These are phyloP conservation scores for maize (Zea mays) DNA, from an alignment of 176 grass and related monocot genomes.

Conservation along the genomic window DNA sequence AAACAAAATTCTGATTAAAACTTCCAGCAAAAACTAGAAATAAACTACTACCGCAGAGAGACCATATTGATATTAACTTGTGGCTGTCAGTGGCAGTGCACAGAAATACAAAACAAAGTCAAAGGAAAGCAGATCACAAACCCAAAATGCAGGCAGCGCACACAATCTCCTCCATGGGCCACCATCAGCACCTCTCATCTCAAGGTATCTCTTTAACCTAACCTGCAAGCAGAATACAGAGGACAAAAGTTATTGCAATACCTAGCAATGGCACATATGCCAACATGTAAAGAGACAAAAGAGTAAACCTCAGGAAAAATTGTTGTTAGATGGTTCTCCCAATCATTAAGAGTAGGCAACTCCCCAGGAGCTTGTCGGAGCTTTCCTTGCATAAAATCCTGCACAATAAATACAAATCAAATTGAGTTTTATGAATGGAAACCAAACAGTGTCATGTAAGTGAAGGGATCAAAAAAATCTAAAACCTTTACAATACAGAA, in stretches of 20 bases:
- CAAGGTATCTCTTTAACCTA: conserved; percentile 94
- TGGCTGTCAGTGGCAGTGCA: conserved; percentile 3
- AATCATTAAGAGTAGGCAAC: conserved; percentile 90
- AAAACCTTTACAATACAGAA: conserved; percentile 14
- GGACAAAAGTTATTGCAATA: conserved; percentile 16
- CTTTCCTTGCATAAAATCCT: conserved; percentile 99
- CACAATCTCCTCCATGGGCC: conserved; percentile 98
- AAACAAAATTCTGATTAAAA: background rate
- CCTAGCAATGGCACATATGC: conserved; percentile 5
- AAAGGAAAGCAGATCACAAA: conserved; percentile 32
- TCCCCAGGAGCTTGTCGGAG: conserved; percentile 79
- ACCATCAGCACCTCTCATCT: conserved; percentile 99
- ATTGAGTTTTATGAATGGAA: conserved; percentile 21
- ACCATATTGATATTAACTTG: background rate
- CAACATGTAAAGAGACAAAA: conserved; percentile 20
- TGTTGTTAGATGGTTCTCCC: conserved; percentile 99
- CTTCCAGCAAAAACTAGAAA: background rate
- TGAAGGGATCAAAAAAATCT: background rate
- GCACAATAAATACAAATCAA: conserved; percentile 30
- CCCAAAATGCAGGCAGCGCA: conserved; percentile 97
- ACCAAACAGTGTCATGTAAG: background rate
- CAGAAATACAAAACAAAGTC: background rate
- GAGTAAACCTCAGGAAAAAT: conserved; percentile 92
- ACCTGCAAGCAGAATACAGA: conserved; percentile 60
- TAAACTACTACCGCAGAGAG: background rate